These are phyloP conservation scores for Knoxia roxburghii DNA, from an alignment of 257 asterid species.

Conservation along the genomic window DNA sequence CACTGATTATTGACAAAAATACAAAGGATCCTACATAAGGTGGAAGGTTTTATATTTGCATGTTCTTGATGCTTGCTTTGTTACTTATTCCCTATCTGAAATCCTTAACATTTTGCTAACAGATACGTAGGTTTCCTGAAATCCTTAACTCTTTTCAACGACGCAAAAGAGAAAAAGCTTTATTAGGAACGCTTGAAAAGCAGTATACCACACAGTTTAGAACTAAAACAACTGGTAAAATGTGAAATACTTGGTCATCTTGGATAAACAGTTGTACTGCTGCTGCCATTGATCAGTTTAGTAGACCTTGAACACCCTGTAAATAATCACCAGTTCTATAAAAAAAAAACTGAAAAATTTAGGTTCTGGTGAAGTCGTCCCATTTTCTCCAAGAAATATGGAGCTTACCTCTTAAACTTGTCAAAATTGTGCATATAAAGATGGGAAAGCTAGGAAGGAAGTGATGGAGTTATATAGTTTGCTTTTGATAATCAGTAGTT, in stretches of 20 bases:
- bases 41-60: background rate
- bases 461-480: background rate
- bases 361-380: background rate
- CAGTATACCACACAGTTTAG: background rate
- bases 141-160: no score
- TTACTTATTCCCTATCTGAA: background rate
- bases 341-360: background rate
- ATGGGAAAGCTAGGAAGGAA: background rate
- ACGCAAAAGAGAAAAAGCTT: no score
- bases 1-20: background rate
- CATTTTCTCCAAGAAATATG: background rate
- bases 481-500: background rate
- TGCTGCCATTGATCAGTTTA: constrained; percentile 16
- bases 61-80: background rate
- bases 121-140: no score
- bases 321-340: background rate
- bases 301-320: background rate
- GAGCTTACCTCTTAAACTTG: background rate
- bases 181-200: background rate
- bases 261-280: constrained; percentile 20
- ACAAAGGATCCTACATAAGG: background rate
- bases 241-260: constrained; percentile 22
- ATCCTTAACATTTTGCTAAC: no score
- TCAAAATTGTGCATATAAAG: background rate
- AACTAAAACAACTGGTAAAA: background rate